A percentile compares a stretch with the other conserved stretches of the same genome.
Conservation (phyloP, 345 rosid species). For the Corchorus capsularis region DNA sequence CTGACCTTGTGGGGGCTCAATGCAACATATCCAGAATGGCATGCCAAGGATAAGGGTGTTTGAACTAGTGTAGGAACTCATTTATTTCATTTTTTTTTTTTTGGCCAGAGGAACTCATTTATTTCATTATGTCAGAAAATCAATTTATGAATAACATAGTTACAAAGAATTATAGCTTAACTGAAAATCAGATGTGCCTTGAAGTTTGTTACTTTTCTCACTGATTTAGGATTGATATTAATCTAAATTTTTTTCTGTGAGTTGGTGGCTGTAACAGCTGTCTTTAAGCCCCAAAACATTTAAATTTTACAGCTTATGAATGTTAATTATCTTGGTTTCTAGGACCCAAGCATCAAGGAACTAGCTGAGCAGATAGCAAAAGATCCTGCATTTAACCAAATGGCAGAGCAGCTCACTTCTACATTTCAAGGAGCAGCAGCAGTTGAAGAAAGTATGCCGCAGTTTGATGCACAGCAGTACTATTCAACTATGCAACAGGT, state of each 20-base stretch:
- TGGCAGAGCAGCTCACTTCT: conserved; percentile 97
- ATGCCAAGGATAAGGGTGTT: too few species aligned
- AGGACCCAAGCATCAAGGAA: conserved; percentile 96
- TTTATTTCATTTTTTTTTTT: background rate
- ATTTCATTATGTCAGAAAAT: background rate
- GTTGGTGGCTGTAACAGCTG: background rate
- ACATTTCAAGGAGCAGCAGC: conserved; percentile 58
- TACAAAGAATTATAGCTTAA: background rate
- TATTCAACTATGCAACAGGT: conserved; percentile 88
- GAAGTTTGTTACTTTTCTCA: conserved; percentile 8
- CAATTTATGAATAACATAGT: background rate
- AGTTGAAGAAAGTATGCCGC: conserved; percentile 56
- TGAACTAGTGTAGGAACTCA: background rate
- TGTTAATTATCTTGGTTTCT: conserved; percentile 15
- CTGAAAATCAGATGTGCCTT: background rate
- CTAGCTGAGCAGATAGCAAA: conserved; percentile 92
- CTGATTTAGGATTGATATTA: background rate
- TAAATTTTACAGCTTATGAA: background rate
- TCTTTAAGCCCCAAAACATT: background rate
- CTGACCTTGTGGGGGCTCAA: background rate
- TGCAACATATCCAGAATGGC: background rate
- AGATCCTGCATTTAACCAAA: conserved; percentile 89
- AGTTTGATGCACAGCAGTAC: conserved; percentile 78
- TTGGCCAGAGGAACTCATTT: background rate
- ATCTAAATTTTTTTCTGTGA: background rate